Evolutionary conservation across 805 yeast species (phyloP), one percentile per base, ranked within the genome.

Genomic region (Candida multigemmis): DNA sequence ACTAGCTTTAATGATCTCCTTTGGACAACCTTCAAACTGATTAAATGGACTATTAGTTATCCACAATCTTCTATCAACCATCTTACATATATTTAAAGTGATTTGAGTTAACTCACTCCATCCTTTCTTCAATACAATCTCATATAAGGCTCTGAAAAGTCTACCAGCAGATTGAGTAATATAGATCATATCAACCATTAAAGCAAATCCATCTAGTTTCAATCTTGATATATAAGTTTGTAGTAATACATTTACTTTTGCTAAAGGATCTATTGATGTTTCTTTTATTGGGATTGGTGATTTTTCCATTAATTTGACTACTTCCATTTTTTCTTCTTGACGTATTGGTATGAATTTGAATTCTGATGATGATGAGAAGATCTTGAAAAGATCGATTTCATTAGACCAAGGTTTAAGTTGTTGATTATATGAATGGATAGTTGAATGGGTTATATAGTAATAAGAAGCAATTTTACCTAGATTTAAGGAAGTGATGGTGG

Each of bases 101-200:
- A 54, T 33, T 37, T 66, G 69, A 0, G 94, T 61, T 9, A 80
- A 49, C 12, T 60, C 46, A 0, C 95, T 66, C 93, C 94, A 86
- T 7, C 68, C 66, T 37, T 77, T 81, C 28, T 66, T 61, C 24
- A 82, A 39, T 7, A 82, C 70, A 18, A 91, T 71, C 44, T 89
- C 96, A 47, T 70, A 75, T 36, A 93, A 68, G 0, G 97, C 96
- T 31, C 96, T 59, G 30, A 87, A 60, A 20, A 91, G 52, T 45
- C 99, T 68, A 3, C 93, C 89, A 1, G 96, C 96, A 21, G 93
- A 84, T 50, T 91, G 97, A 0, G 91, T 81, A 21, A 91, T 74
- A 46, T 83, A 91, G 3, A 84, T 66, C 95, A 87, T 85, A 57
- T 91, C 99, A 1, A 95, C 75, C 68, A 80, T 74, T 34, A 93